Base-by-base conservation (phyloP, 2,329 filamentous ascomycete species). In the Dothiorella sarmentorum region DNA sequence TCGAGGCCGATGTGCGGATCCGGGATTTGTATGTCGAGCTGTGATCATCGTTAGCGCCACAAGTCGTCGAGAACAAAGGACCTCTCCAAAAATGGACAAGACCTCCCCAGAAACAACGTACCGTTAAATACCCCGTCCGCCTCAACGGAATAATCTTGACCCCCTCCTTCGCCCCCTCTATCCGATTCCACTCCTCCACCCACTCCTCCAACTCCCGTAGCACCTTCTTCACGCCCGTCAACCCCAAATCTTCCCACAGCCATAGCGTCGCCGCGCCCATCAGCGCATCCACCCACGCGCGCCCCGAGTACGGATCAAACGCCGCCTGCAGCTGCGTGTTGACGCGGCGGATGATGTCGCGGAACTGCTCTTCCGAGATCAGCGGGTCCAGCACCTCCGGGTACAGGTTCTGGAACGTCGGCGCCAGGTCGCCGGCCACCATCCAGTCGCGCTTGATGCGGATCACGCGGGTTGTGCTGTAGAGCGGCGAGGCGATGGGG, bases 301-400 rank as follows among this genome's bases (percentile, higher is more conserved):
- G 81, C 66, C 83, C 76, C 57, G 81, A 85, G 71, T 86, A 92
- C 0, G 94, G 93, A 67, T 88, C 85, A 71, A 96, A 97, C 0
- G 88, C 86, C n/a, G 82, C 82, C 37, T 88, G 77, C 15, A 97
- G 76, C 63, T 90, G 85, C 11, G 82, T 76, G 68, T 99, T 99
- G 56, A 97, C 81, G 67, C 86, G 89, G 60, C 91, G 85, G 58
- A 99, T 85, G 27, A 97, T 77, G 10, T 81, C 80, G 3, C 94
- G 85, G 69, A 99, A 99, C 66, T 96, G 90, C 60, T 87, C 86
- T 72, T 99, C 94, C 1, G 85, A 82, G 42, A 99, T 76, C 29
- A 92, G 85, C 0, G 91, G 90, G 64, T 97, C 92, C 7, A 99
- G 79, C 60, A 99, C 96, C 70, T 99, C 94, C 0, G 94, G 94